Evolutionary conservation across 768 basidiomycete species (phyloP).

Genomic region (Lactarius sp.): DNA sequence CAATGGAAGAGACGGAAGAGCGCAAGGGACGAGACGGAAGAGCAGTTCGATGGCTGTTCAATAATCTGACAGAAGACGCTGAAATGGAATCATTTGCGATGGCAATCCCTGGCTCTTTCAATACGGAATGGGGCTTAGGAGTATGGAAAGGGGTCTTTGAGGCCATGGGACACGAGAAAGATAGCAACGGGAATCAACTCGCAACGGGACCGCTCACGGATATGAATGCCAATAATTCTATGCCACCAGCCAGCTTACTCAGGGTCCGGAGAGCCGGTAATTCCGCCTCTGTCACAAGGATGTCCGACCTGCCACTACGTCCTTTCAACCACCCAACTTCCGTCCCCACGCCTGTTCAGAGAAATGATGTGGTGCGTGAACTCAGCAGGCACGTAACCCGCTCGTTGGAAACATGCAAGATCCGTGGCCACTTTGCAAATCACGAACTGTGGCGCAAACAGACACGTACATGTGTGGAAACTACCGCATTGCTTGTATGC

Average conservation of each 20-base stretch:
- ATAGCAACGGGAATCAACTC: too few relatives aligned
- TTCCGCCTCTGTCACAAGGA: neutral
- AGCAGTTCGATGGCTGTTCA: neutral
- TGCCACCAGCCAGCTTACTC: neutral
- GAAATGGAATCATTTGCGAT: slow-evolving; percentile 8
- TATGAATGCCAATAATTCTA: too few relatives aligned
- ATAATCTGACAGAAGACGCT: neutral
- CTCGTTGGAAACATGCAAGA: slow-evolving; percentile 12
- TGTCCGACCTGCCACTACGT: neutral
- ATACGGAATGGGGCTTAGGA: neutral
- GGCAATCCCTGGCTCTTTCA: slow-evolving; percentile 5
- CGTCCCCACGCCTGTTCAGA: neutral
- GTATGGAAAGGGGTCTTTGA: slow-evolving; percentile 1
- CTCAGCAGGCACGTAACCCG: slow-evolving; percentile 10
- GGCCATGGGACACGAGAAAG: too few relatives aligned
- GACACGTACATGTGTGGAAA: slow-evolving; percentile 9
- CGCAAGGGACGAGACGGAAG: slow-evolving; percentile 3
- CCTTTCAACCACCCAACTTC: neutral
- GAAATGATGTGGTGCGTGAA: neutral
- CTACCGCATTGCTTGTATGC: neutral
- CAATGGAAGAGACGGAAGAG: slow-evolving; percentile 8
- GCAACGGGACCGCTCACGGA: too few relatives aligned
- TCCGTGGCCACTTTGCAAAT: neutral
- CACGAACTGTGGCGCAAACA: slow-evolving; percentile 1
- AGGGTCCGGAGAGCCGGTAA: neutral